Evolutionary conservation across 1,284 basidiomycete species (phyloP), one percentile per base, ranked within the genome.

Genomic region (Leccinum fuscescens): DNA sequence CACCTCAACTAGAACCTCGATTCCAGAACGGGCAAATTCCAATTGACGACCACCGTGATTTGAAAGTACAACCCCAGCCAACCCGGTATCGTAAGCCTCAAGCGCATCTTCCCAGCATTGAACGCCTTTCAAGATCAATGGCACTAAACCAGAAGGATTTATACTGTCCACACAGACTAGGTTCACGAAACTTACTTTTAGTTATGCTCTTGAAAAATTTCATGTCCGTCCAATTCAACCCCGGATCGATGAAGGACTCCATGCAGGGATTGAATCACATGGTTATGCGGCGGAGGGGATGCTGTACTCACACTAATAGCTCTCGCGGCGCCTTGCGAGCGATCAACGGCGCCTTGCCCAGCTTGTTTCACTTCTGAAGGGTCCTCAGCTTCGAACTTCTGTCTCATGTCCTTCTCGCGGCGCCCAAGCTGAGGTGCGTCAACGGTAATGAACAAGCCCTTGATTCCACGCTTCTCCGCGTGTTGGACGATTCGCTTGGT

Each of bases 71-170:
- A 96, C 85, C 7, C 95, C 95, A 3, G 88, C 86, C 49, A 91
- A 76, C 5, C 92, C 92, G 0, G 78, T 76, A 68, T 98, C 94
- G 66, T 94, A 94, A 3, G 96, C 96, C 68, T 88, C 79, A 1
- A 98, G 82, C 0, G 93, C 92, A 72, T 98, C 94, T 84, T 96
- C 94, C 92, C 93, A 96, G 67, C 88, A 88, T 74, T 96, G 94
- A 2, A 97, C 92, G 59, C 95, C 94, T 75, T 98, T 98, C 56
- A 98, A 79, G 62, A 97, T 86, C 60, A 98, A 79, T 14, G 95
- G 94, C 92, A 97, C 89, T 90, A 67, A 4, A 39, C 37, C 54
- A 27, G 57, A 55, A 31, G 11, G 31, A 20, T 27, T 62, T 29
- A 60, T 53, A 9, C 20, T 31, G 20, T 55, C 27, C 39, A 60